Base-by-base conservation (phyloP, 129 eudicot species). In the Smallanthus sonchifolius region DNA sequence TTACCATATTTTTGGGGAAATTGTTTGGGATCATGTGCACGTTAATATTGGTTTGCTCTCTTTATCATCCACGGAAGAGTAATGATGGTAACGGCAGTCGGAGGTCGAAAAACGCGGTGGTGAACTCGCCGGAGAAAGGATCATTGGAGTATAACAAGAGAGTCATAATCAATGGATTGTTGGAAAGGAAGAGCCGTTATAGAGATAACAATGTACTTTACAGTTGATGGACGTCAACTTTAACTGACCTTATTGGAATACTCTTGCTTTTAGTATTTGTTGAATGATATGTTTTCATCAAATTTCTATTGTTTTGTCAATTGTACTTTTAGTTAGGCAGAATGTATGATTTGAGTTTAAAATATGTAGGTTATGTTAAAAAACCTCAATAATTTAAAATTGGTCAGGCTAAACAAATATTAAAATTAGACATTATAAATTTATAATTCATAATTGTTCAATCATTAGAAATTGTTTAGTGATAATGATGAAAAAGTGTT, bases 101-200 rank as follows among this genome's bases (percentile, higher is more conserved):
- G 74, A 70, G 62, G 74, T 7, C 16, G 66, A 60, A 15, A 42
- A 59, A 43, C 40, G 2, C 35, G 30, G 54, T 34, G 68, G 42
- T 3, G 11, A 30, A 56, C 59, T 74, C 48, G 70, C 76, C 83
- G 83, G 81, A 62, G 49, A 78, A 54, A n/a, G 81, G 79, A 13
- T 75, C 65, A 16, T 35, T 60, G 67, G 77, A 70, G 43, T 78
- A 60, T 57, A 78, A 60, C 51, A 84, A 78, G 72, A 81, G 82
- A 70, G 74, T 81, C 11, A 75, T 81, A 65, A 78, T 81, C 77
- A 79, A 78, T 59, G 86, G 81, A 44, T 61, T 81, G 65, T 59
- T 84, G 56, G 70, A 81, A 70, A 84, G 88, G 81, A 84, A 84
- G 61, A 72, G 63, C 72, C 75, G 69, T 38, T 57, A 56, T 38